Evolutionary conservation across 2,329 filamentous ascomycete genomes (phyloP).

Genomic region (Colletotrichum siamense): DNA sequence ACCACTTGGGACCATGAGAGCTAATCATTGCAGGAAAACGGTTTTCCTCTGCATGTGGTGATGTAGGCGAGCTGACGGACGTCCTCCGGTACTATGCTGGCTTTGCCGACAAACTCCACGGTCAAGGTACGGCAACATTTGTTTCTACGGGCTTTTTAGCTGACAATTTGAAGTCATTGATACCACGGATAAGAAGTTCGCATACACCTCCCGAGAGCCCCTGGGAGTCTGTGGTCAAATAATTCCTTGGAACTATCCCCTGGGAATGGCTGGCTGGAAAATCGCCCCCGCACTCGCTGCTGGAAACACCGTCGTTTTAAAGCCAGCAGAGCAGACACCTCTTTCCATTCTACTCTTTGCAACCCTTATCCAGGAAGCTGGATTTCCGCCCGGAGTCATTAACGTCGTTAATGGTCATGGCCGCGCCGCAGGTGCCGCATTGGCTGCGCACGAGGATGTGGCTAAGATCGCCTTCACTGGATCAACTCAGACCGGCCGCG

Average conservation of each 20-base stretch:
- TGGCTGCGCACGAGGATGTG: not conserved
- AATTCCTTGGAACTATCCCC: not conserved
- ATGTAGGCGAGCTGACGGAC: not conserved
- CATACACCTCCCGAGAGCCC: not conserved
- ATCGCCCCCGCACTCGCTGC: not conserved
- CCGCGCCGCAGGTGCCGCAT: not conserved
- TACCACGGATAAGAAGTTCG: not conserved
- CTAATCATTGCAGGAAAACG: not conserved
- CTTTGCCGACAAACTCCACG: not conserved
- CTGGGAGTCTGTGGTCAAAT: not conserved
- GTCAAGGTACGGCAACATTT: not conserved
- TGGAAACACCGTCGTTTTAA: not conserved
- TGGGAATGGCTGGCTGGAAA: not conserved
- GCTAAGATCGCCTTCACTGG: not conserved
- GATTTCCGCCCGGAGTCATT: not conserved
- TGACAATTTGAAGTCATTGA: not conserved
- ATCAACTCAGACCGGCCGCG: not conserved
- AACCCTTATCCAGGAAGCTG: not conserved
- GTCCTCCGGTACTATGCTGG: not conserved
- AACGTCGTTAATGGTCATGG: not conserved
- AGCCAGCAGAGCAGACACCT: not conserved
- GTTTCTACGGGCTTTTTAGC: not conserved
- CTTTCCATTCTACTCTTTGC: not conserved
- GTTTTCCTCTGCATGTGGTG: not conserved
- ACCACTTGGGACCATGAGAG: rapidly evolving